Evolutionary conservation across 1,284 basidiomycete genomes (phyloP).

Genomic region (Blastosporella zonata): DNA sequence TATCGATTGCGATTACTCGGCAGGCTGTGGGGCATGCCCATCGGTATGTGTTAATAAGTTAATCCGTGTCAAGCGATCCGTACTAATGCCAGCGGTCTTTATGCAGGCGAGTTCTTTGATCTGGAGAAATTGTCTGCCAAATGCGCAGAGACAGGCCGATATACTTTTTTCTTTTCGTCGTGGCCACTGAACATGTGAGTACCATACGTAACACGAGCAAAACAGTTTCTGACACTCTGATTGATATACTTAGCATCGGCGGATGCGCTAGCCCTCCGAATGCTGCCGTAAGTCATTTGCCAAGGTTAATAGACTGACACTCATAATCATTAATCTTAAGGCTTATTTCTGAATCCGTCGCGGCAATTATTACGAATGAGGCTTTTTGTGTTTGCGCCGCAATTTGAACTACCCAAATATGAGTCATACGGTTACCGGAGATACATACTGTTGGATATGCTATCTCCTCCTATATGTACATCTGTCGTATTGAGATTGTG

Average conservation of each 20-base stretch:
- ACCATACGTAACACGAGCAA: not conserved
- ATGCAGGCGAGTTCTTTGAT: slow-evolving; percentile 65
- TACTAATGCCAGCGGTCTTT: slow-evolving; percentile 9
- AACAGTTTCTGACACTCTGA: not conserved
- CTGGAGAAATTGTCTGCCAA: slow-evolving; percentile 56
- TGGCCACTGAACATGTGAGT: slow-evolving; percentile 71
- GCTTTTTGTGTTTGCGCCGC: not conserved
- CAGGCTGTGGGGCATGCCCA: slow-evolving; percentile 71
- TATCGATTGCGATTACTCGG: slow-evolving; percentile 9
- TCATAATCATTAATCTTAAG: slow-evolving; percentile 13
- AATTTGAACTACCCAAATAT: not conserved
- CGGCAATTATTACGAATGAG: not conserved
- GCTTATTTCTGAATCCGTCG: slow-evolving; percentile 24
- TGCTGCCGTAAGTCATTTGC: slow-evolving; percentile 51
- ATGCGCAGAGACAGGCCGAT: slow-evolving; percentile 55
- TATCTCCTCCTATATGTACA: not conserved
- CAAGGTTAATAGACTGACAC: not conserved
- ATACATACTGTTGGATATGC: not conserved
- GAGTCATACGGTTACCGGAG: not conserved
- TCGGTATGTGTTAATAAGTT: slow-evolving; percentile 37
- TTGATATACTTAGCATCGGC: slow-evolving; percentile 37
- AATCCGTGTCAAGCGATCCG: slow-evolving; percentile 9
- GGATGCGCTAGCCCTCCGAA: slow-evolving; percentile 68
- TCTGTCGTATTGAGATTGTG: not conserved
- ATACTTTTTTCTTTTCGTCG: slow-evolving; percentile 72